Evolutionary conservation across 345 rosid species (phyloP).

Genomic region (Aquilaria malaccensis): DNA sequence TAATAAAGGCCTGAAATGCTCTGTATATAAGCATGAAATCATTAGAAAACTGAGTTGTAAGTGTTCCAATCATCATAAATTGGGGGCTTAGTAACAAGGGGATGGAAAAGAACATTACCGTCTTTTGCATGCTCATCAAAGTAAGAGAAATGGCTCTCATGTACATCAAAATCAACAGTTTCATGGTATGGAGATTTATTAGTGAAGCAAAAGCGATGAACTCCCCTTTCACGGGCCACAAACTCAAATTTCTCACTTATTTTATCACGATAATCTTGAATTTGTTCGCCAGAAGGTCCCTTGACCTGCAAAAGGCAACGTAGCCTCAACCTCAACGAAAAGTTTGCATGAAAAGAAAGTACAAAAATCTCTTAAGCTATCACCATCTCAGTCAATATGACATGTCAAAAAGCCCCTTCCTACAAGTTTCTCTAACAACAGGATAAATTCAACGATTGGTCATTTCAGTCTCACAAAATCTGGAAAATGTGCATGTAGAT

Average conservation of each 20-base stretch:
- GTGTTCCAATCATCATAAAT: not conserved
- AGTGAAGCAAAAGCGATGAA: constrained; percentile 60
- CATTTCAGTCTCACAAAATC: too few relatives aligned
- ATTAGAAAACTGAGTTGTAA: not conserved
- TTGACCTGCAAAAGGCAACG: constrained; percentile 38
- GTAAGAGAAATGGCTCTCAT: constrained; percentile 54
- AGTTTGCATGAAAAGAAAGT: not conserved
- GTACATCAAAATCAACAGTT: constrained; percentile 64
- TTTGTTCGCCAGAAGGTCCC: constrained; percentile 54
- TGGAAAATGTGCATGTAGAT: too few relatives aligned
- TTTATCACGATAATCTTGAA: constrained; percentile 53
- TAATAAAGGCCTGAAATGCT: constrained; percentile 58
- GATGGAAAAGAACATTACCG: constrained; percentile 24
- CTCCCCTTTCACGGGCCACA: constrained; percentile 49
- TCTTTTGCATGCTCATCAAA: constrained; percentile 69
- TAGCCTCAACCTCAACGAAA: not conserved
- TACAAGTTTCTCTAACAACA: too few relatives aligned
- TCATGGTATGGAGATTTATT: constrained; percentile 74
- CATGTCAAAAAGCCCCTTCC: too few relatives aligned
- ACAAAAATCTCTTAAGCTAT: not conserved
- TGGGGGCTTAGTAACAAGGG: too few relatives aligned
- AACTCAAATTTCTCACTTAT: constrained; percentile 63
- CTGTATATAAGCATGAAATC: constrained; percentile 25
- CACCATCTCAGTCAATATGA: not conserved
- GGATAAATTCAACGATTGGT: too few relatives aligned